phyloP scores from a whole-genome alignment of 2,329 filamentous ascomycete genomes.

The Claviceps spartinae region DNA sequence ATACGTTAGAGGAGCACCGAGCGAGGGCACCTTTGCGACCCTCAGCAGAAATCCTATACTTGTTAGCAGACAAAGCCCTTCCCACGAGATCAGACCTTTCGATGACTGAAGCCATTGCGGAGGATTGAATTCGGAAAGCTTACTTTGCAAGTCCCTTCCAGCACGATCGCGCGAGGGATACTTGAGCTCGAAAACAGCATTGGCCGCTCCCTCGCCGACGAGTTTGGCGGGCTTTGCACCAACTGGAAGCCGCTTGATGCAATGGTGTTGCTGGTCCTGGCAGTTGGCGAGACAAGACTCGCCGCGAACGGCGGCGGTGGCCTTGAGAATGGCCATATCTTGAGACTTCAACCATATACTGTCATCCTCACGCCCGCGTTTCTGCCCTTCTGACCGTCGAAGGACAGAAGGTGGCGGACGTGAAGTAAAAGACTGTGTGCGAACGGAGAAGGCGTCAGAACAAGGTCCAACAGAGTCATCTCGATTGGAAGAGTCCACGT shows the following conservation, averaged over 20 bases:
- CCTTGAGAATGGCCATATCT: slow-evolving; percentile 13
- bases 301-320: slow-evolving; percentile 3
- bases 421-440: slow-evolving; percentile 6
- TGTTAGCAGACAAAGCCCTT: too few relatives aligned
- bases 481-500: slow-evolving; percentile 10
- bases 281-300: slow-evolving; percentile 4
- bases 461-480: slow-evolving; percentile 9
- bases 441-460: slow-evolving; percentile 8
- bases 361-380: slow-evolving; percentile 7
- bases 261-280: slow-evolving; percentile 2
- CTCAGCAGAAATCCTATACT: slow-evolving; percentile 21
- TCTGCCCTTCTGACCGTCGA: slow-evolving; percentile 1
- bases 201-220: slow-evolving; percentile 60
- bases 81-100: neutral
- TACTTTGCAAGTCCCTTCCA: slow-evolving; percentile 22
- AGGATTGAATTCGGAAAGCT: neutral
- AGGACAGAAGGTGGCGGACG: slow-evolving; percentile 7
- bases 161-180: slow-evolving; percentile 21
- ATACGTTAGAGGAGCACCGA: slow-evolving; percentile 18
- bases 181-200: slow-evolving; percentile 55
- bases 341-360: slow-evolving; percentile 11
- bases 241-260: slow-evolving; percentile 19
- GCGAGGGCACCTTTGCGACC: slow-evolving; percentile 24
- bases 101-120: neutral
- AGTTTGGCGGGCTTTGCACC: slow-evolving; percentile 25